Percentiles rank a stretch among this genome's conserved stretches.
Conservation (phyloP, 75 land plant genomes). For the Pseudotsuga menziesii region DNA sequence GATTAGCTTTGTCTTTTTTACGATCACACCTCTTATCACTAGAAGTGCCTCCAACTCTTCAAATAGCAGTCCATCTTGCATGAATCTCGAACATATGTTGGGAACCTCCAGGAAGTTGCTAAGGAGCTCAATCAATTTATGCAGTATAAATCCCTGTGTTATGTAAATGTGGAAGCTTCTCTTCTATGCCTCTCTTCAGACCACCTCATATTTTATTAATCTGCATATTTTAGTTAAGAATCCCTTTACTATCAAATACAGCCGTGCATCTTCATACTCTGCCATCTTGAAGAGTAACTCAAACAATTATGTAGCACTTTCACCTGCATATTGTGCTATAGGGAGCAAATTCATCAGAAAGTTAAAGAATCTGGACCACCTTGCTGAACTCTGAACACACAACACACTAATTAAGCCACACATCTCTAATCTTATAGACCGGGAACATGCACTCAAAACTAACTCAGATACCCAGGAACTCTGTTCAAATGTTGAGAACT, state of each 20-base stretch:
- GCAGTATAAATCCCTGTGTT: no score
- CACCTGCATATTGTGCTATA: slow-evolving; percentile 76
- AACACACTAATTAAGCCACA: slow-evolving; percentile 82
- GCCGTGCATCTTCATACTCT: slow-evolving; percentile 83
- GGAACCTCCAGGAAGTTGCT: no score
- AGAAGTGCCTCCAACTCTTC: no score
- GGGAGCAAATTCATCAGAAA: slow-evolving; percentile 75
- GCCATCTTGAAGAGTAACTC: slow-evolving; percentile 92
- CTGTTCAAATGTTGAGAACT: slow-evolving; percentile 67
- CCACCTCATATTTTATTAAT: no score
- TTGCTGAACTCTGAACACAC: slow-evolving; percentile 74
- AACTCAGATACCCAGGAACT: slow-evolving; percentile 97
- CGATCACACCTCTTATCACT: no score
- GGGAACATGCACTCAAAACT: slow-evolving; percentile 92
- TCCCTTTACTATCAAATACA: slow-evolving; percentile 84
- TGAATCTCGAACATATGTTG: no score
- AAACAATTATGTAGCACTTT: slow-evolving; percentile 95
- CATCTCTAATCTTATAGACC: slow-evolving; percentile 86
- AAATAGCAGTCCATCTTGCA: no score
- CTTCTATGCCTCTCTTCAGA: no score
- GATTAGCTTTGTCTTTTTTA: no score
- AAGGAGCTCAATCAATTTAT: no score
- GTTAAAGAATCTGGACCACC: slow-evolving; percentile 73
- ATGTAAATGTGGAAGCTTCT: no score
- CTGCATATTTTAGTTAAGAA: no score